Conservation (phyloP, 225 moss, liverwort and hornwort genomes). For the Pleurozium schreberi region DNA sequence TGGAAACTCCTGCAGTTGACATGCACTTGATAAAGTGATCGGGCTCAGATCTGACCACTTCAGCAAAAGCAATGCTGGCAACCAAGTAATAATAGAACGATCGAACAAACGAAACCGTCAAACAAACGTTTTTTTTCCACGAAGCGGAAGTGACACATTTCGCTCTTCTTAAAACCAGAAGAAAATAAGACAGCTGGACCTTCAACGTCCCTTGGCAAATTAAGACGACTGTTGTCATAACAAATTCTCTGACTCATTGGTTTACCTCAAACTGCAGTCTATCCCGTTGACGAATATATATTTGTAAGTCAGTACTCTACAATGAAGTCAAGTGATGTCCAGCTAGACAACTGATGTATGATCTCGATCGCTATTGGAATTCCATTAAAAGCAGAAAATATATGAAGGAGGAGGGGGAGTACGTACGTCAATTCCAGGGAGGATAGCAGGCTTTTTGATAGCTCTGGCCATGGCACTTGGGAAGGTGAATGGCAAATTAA, state of each 20-base stretch:
- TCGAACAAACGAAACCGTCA: too few species aligned
- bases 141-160: not conserved
- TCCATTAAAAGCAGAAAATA: not conserved
- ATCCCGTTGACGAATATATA: not conserved
- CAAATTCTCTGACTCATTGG: not conserved
- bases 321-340: not conserved
- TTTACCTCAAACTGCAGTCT: not conserved
- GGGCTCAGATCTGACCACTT: not conserved
- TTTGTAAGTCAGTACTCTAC: not conserved
- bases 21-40: not conserved
- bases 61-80: not conserved
- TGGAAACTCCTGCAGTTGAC: not conserved
- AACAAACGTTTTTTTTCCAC: not conserved
- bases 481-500: too few species aligned
- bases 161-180: not conserved
- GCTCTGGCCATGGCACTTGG: not conserved
- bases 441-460: not conserved
- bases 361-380: not conserved
- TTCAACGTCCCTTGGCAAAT: not conserved
- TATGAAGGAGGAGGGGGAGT: not conserved
- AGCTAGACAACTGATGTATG: not conserved
- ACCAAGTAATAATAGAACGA: not conserved
- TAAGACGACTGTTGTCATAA: not conserved
- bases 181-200: not conserved
- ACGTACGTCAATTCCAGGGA: not conserved